Evolutionary conservation across 441 rosid genomes (phyloP).

Genomic region (Jatropha multifida): DNA sequence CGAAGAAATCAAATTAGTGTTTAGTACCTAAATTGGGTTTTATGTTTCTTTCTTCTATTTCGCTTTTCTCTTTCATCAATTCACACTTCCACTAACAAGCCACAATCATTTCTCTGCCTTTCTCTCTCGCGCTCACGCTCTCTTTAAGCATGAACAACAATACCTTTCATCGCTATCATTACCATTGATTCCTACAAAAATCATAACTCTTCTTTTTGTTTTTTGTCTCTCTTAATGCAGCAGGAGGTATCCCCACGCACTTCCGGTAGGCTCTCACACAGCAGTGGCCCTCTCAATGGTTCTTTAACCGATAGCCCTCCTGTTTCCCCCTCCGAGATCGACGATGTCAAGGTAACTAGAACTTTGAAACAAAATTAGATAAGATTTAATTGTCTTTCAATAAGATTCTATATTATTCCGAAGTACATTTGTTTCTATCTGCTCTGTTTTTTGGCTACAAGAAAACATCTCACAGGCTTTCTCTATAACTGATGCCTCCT

Average conservation of each 20-base stretch:
- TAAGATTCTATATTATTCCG: not conserved
- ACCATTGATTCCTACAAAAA: not conserved
- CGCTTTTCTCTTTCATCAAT: not conserved
- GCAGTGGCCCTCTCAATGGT: conserved; percentile 94
- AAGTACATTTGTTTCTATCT: not conserved
- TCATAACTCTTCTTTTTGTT: not conserved
- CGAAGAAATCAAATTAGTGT: not conserved
- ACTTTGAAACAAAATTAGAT: not conserved
- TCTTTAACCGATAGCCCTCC: conserved; percentile 92
- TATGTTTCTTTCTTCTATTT: not conserved
- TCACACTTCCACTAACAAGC: not conserved
- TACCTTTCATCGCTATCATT: not conserved
- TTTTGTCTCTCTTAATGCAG: conserved; percentile 33
- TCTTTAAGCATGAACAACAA: too few species aligned
- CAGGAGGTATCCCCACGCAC: conserved; percentile 95
- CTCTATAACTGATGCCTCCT: conserved; percentile 35
- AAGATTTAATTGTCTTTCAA: not conserved
- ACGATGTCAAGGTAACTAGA: conserved; percentile 66
- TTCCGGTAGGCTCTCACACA: conserved; percentile 94
- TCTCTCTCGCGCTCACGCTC: too few species aligned
- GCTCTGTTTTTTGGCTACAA: conserved; percentile 16
- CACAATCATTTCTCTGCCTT: not conserved
- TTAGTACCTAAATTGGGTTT: not conserved
- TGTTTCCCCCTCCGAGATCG: conserved; percentile 85
- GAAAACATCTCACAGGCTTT: conserved; percentile 43